Evolutionary conservation across 2,329 filamentous ascomycete species (phyloP).

Genomic region (Eurotiales sp.): DNA sequence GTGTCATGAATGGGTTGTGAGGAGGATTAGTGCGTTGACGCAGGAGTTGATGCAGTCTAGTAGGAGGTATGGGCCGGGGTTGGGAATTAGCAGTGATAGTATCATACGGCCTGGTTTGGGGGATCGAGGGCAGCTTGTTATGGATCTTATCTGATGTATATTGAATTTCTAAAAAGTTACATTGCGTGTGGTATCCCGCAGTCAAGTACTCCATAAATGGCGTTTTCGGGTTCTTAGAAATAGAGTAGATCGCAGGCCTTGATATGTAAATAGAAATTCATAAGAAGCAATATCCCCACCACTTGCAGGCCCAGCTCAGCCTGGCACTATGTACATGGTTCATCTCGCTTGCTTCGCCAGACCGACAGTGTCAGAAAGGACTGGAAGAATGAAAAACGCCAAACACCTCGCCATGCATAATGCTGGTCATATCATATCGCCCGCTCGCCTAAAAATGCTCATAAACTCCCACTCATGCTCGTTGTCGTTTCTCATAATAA

Average conservation of each 20-base stretch:
- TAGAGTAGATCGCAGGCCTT: not conserved
- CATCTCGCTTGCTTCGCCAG: not conserved
- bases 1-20: constrained; percentile 27
- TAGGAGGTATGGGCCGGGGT: not conserved
- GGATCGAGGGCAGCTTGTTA: constrained; percentile 29
- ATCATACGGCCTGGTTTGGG: constrained; percentile 21
- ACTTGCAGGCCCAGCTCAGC: not conserved
- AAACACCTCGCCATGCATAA: constrained; percentile 15
- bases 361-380: not conserved
- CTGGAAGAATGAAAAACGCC: constrained; percentile 1
- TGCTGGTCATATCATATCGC: constrained; percentile 2
- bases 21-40: constrained; percentile 27
- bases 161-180: too few relatives aligned
- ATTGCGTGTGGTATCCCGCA: too few relatives aligned
- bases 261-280: not conserved
- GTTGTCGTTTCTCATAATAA: constrained; percentile 4
- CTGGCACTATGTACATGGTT: constrained; percentile 5
- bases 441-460: constrained; percentile 12
- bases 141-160: constrained; percentile 19
- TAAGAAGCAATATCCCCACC: not conserved
- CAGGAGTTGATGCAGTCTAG: constrained; percentile 23
- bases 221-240: too few relatives aligned
- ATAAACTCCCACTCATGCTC: constrained; percentile 11
- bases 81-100: not conserved
- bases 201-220: too few relatives aligned